Evolutionary conservation across 495 filamentous ascomycete species (phyloP), one percentile per base, ranked within the genome.

Genomic region (Trypethelium eluteriae): DNA sequence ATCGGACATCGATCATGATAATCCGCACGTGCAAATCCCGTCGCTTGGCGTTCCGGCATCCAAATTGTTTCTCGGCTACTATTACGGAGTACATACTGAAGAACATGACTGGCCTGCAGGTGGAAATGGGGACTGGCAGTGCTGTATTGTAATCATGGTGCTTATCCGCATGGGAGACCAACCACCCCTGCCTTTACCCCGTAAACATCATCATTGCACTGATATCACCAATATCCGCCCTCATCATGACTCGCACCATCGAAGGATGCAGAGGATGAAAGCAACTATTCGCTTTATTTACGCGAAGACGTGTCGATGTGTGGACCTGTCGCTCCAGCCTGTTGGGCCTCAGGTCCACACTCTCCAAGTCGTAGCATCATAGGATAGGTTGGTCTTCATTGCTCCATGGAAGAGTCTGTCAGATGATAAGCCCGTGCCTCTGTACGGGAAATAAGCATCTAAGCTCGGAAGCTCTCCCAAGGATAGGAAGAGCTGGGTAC

Each of bases 21-120:
- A 14, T 10, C n/a, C 32, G 53, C 53, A 59, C 53, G 53, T 59
- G 53, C 53, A 36, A 36, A 59, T 59, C 25, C 53, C 14, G 25
- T 18, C 9, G 25, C 53, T 59, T 32, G 25, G 18, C 53, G 53
- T 59, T 59, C 36, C 53, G 53, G 53, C 34, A 35, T 34, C 53
- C 25, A 59, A 36, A 59, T 7, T 59, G n/a, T 36, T 36, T 10
- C n/a, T 18, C 53, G 53, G 53, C 53, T 36, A 53, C 5, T 16
- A 11, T 25, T 14, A 53, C n/a, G 25, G 25, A 25, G 25, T 25
- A 25, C 25, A 25, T 25, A 25, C 25, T 25, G 25, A 25, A 25
- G 25, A 25, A 25, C 25, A 25, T 25, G 25, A 25, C 25, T 25
- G 25, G 25, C 25, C 25, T 25, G 25, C 25, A 25, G 25, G 25